Conservation (phyloP, 2,329 filamentous ascomycete species). For the Lachnellula willkommii region DNA sequence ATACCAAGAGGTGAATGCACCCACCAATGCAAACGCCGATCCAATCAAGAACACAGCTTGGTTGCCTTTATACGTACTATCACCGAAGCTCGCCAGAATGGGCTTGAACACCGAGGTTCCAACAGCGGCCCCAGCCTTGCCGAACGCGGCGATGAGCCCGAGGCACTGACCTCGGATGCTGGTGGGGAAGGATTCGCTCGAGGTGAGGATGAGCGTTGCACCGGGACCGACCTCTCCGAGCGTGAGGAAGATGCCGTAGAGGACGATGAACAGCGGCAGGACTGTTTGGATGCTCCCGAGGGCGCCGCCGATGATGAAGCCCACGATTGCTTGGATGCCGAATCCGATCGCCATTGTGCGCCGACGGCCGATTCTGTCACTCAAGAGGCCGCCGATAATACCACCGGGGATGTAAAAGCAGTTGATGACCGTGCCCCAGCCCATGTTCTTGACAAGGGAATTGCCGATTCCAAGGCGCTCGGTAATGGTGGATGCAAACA, state of each 20-base stretch:
- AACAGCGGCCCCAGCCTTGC: slow-evolving; percentile 46
- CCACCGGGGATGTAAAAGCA: slow-evolving; percentile 47
- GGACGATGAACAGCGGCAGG: slow-evolving; percentile 45
- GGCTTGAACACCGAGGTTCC: slow-evolving; percentile 47
- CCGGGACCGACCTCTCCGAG: slow-evolving; percentile 48
- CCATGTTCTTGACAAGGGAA: slow-evolving; percentile 39
- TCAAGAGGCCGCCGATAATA: slow-evolving; percentile 35
- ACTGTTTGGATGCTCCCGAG: slow-evolving; percentile 40
- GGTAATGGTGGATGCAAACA: slow-evolving; percentile 50
- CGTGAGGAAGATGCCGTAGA: slow-evolving; percentile 46
- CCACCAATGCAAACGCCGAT: slow-evolving; percentile 42
- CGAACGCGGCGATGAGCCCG: slow-evolving; percentile 42
- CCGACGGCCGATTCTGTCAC: slow-evolving; percentile 44
- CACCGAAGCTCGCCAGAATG: slow-evolving; percentile 41
- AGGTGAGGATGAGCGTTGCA: slow-evolving; percentile 36
- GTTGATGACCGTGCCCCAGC: slow-evolving; percentile 45
- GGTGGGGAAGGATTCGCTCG: slow-evolving; percentile 46
- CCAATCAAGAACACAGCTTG: slow-evolving; percentile 48
- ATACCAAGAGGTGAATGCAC: slow-evolving; percentile 40
- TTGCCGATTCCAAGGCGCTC: slow-evolving; percentile 36
- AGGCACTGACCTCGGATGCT: slow-evolving; percentile 45
- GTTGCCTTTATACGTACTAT: slow-evolving; percentile 39
- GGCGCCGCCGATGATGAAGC: slow-evolving; percentile 46
- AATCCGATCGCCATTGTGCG: slow-evolving; percentile 49
- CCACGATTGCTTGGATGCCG: slow-evolving; percentile 39